phyloP scores from a whole-genome alignment of 257 asterid species.

The Paraleonurus japonicus region DNA sequence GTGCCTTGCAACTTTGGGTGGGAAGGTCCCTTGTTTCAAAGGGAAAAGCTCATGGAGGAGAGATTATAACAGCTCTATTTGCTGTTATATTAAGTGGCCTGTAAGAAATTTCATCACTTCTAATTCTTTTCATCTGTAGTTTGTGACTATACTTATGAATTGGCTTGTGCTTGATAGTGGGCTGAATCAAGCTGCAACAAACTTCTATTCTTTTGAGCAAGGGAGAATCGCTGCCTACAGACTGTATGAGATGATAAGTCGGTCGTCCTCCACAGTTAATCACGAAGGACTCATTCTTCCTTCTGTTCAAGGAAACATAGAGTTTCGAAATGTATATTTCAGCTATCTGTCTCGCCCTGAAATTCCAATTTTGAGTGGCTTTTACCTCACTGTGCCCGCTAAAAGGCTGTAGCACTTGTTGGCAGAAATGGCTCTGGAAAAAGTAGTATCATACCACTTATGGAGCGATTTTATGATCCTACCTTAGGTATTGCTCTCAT shows the following conservation, averaged over 20 bases:
- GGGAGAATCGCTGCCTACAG: constrained; percentile 99
- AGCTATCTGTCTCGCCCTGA: constrained; percentile 99
- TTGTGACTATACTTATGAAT: constrained; percentile 1
- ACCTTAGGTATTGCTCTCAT: constrained; percentile 63
- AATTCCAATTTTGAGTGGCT: constrained; percentile 98
- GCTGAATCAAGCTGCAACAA: constrained; percentile 99
- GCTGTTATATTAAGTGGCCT: constrained; percentile 99
- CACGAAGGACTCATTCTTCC: constrained; percentile 82
- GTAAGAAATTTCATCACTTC: constrained; percentile 54
- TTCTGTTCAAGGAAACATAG: constrained; percentile 94
- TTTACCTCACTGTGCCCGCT: constrained; percentile 96
- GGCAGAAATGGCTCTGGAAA: constrained; percentile 99
- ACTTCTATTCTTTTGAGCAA: constrained; percentile 96
- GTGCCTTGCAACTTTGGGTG: constrained; percentile 99
- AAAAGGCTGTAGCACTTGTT: constrained; percentile 98
- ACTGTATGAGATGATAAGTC: constrained; percentile 93
- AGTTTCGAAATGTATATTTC: constrained; percentile 97
- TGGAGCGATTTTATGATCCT: constrained; percentile 99
- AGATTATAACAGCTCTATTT: constrained; percentile 84
- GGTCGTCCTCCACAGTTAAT: constrained; percentile 77
- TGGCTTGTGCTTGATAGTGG: constrained; percentile 56
- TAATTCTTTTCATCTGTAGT: constrained; percentile 22
- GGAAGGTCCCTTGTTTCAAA: constrained; percentile 82
- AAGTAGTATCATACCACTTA: constrained; percentile 98
- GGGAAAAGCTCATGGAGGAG: constrained; percentile 91